Base-by-base conservation (phyloP, 768 basidiomycete genomes). In the Boletus pseudo-olivaceus region DNA sequence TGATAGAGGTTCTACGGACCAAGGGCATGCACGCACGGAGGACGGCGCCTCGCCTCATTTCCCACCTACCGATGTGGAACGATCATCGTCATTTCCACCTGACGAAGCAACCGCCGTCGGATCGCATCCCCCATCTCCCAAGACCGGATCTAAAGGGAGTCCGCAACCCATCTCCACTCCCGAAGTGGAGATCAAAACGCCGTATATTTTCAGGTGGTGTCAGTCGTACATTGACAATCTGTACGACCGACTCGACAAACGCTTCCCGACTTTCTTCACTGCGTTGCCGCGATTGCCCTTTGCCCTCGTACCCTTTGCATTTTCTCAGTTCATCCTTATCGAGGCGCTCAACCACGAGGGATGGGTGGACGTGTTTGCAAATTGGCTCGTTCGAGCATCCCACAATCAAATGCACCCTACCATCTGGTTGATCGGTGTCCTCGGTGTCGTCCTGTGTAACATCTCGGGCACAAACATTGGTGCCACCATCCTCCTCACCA, bases 281-380 rank as follows among this genome's bases (percentile, higher is more conserved):
- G 81, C 84, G 20, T 72, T 85, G 20, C 78, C 82, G 0, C 81
- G 86, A 19, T 76, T 95, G 0, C 95, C 93, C 1, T 83, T 93
- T 55, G 79, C 83, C 12, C 82, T 97, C 7, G 75, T 97, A 15
- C 92, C 92, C 0, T 98, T 98, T 65, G 90, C 93, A 0, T 93
- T 98, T 66, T 86, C 88, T 1, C 93, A 95, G 71, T 98, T 98
- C 73, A 92, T 98, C 60, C 82, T 98, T 53, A 91, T 96, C 54
- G 88, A 95, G 65, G 89, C 80, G 0, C 79, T 98, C 7, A 78
- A 84, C 12, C 78, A 83, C 56, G 84, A 87, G 54, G 93, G 93
- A 27, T 98, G 95, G 93, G 91, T 96, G 9, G 77, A 82, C 12
- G 77, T 94, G 23, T 96, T 95, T 65, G 87, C 84, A 0, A 60